Base-by-base conservation (phyloP, 2,329 filamentous ascomycete genomes). In the Metarhizium brunneum region DNA sequence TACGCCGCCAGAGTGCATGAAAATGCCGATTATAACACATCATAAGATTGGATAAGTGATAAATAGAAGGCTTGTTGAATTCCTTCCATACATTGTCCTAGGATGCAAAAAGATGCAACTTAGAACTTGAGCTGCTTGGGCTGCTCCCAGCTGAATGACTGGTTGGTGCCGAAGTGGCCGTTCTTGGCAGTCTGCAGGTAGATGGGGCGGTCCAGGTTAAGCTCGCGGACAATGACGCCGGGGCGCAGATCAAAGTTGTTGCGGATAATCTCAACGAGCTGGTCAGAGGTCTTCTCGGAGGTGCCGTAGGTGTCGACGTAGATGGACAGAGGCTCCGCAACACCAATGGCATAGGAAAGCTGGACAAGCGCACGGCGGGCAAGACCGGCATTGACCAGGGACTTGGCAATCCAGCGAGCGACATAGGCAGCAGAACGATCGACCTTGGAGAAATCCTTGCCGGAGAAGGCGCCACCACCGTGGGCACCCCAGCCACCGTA, bases 381-480 rank as follows among this genome's bases (percentile, higher is more conserved):
- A 60, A 99, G 87, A 68, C 88, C 87, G 66, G 92, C 88, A 68
- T 85, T 78, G 66, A 99, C 90, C 63, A 99, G 84, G 47, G 94
- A 99, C 85, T 99, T 99, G 79, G 94, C 94, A 74, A 99, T 92
- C 94, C 94, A 99, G 73, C 94, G 91, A 65, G 84, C 92, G 66
- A 97, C 86, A 80, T 99, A 99, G 70, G 94, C 94, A 64, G 94
- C 94, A 54, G 94, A 97, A 68, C 94, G 90, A 74, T 99, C 94
- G 77, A 99, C 94, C 85, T 99, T 99, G 84, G 91, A 96, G 86
- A 96, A 99, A 76, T 99, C 94, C 87, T 99, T 99, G 70, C 94
- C 94, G 69, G 94, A 97, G 88, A 99, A 99, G 75, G 94, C 94
- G 87, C 94, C 94, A 82, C 94, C 94, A 83, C 94, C 94, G 83